Conservation (phyloP, 139 green algal species). For the Chlamydomonas eustigma region DNA sequence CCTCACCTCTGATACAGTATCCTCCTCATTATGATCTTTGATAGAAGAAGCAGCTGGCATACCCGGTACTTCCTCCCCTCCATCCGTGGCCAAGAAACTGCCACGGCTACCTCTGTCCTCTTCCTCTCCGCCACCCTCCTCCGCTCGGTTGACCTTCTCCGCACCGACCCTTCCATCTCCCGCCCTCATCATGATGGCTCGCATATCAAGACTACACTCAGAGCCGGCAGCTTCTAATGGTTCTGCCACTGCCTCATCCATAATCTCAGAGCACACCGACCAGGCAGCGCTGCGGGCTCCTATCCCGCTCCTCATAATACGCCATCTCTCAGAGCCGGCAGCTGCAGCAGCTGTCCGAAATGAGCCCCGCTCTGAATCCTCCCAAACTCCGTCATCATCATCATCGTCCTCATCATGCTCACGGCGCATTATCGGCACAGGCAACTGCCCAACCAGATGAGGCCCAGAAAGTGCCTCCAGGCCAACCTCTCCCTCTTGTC, state of each 20-base stretch:
- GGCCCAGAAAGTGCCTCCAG: no score
- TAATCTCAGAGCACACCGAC: background rate
- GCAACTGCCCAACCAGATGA: background rate
- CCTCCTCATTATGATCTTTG: no score
- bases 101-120: background rate
- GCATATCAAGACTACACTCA: background rate
- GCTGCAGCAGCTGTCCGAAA: background rate
- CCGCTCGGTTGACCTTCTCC: no score
- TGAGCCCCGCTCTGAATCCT: background rate
- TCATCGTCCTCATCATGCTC: no score
- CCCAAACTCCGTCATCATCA: background rate
- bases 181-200: background rate
- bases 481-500: no score
- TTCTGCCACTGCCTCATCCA: background rate
- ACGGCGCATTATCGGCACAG: background rate
- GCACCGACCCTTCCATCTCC: background rate
- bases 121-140: background rate
- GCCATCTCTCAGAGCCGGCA: background rate
- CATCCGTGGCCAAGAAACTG: background rate
- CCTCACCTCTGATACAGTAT: no score
- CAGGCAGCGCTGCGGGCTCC: background rate
- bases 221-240: background rate
- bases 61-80: background rate
- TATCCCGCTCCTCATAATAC: background rate
- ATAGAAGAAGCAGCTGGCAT: no score